These are phyloP conservation scores for Auriscalpium microsporum DNA, from an alignment of 768 basidiomycete genomes.

Conservation along the genomic window DNA sequence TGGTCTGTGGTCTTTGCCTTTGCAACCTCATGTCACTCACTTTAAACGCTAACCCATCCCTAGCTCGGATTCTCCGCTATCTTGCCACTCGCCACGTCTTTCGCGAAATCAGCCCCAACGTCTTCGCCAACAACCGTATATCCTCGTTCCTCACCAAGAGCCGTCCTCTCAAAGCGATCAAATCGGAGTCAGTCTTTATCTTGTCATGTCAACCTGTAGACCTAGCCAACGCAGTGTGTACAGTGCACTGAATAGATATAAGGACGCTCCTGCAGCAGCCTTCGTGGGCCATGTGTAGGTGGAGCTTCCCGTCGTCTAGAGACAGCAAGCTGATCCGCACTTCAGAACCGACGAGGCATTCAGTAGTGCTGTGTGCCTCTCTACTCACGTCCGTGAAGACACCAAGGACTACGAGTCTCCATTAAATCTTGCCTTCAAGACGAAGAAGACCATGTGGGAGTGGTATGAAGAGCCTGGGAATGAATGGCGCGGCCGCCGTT, in stretches of 20 bases:
- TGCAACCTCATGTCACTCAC: not conserved
- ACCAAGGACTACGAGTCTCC: not conserved
- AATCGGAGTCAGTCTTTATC: not conserved
- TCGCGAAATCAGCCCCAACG: constrained; percentile 27
- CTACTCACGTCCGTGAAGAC: not conserved
- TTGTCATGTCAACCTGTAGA: not conserved
- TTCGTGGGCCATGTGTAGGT: constrained; percentile 15
- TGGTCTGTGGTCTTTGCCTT: not conserved
- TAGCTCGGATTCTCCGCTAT: constrained; percentile 30
- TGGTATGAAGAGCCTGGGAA: constrained; percentile 4
- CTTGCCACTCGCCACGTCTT: constrained; percentile 33
- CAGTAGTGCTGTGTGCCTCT: not conserved
- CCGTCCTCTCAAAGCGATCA: constrained; percentile 17
- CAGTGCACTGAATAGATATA: constrained; percentile 4
- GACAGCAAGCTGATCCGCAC: not conserved
- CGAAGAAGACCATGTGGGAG: not conserved
- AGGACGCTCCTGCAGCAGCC: constrained; percentile 15
- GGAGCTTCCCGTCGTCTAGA: not conserved
- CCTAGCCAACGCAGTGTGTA: not conserved
- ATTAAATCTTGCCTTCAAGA: not conserved
- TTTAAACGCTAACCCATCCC: not conserved
- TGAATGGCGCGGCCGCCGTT: constrained; percentile 1
- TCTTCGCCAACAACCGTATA: constrained; percentile 32
- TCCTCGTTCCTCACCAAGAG: constrained; percentile 27
- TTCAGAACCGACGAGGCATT: constrained; percentile 7